Conservation (phyloP, 305 asterid species). For the Fraxinus ornus region DNA sequence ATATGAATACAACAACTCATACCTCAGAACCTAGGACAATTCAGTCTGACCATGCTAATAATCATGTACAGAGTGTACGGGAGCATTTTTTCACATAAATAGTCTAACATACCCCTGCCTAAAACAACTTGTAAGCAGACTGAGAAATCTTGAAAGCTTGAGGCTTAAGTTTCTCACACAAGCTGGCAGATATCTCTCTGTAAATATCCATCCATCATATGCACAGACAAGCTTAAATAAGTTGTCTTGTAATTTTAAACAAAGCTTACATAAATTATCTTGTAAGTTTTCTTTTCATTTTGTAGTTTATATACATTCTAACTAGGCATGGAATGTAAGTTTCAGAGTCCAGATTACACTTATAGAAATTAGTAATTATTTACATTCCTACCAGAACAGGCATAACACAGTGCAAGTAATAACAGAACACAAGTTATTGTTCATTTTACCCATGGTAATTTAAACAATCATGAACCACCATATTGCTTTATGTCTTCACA, state of each 20-base stretch:
- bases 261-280: not conserved
- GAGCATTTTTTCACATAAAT: not conserved
- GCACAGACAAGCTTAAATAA: not conserved
- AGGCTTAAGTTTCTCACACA: not conserved
- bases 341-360: not conserved
- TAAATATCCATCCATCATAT: not conserved
- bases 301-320: not conserved
- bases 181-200: not conserved
- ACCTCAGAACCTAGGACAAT: constrained; percentile 9
- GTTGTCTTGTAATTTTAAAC: not conserved
- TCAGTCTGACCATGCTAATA: constrained; percentile 5
- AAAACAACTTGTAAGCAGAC: not conserved
- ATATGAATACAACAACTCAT: not conserved
- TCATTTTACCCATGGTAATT: not conserved
- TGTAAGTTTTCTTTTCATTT: not conserved
- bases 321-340: not conserved
- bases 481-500: not conserved
- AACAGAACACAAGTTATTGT: not conserved
- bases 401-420: not conserved
- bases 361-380: not conserved
- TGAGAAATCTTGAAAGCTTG: not conserved
- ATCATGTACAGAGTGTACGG: not conserved
- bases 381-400: not conserved
- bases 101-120: not conserved
- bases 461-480: not conserved